These are phyloP conservation scores for Coniella vitis DNA, from an alignment of 2,329 filamentous ascomycete species.

Conservation along the genomic window DNA sequence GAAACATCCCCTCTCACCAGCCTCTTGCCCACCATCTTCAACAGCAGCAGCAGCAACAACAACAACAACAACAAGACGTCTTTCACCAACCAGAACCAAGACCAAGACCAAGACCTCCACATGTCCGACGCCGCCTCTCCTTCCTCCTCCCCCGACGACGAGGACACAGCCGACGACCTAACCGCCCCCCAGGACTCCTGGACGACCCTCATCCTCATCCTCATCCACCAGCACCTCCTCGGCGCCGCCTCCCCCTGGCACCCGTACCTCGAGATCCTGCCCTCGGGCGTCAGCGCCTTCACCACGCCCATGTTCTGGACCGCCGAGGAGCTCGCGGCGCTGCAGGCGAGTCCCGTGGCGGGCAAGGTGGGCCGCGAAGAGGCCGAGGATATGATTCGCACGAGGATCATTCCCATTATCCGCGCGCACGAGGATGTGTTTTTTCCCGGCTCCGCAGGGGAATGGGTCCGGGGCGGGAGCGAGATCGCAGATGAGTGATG, in stretches of 20 bases:
- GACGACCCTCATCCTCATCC: conserved; percentile 61
- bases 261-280: conserved; percentile 67
- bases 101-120: conserved; percentile 25
- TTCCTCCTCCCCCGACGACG: conserved; percentile 20
- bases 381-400: conserved; percentile 63
- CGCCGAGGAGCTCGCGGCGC: conserved; percentile 57
- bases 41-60: too few species aligned
- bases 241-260: conserved; percentile 61
- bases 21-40: conserved; percentile 49
- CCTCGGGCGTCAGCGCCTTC: conserved; percentile 49
- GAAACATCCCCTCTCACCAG: conserved; percentile 63
- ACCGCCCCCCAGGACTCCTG: conserved; percentile 41
- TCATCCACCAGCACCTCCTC: conserved; percentile 68
- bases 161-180: conserved; percentile 32
- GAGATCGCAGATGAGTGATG: conserved; percentile 29
- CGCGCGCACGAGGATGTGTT: conserved; percentile 40
- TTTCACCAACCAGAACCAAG: too few species aligned
- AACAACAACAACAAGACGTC: too few species aligned
- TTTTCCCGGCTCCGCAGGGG: conserved; percentile 23
- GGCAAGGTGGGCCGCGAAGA: conserved; percentile 67
- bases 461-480: conserved; percentile 18
- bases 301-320: conserved; percentile 91
- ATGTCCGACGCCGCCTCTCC: conserved; percentile 25
- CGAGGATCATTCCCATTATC: conserved; percentile 45
- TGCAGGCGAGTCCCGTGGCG: conserved; percentile 72